Percentiles rank a stretch among this genome's conserved stretches.
phyloP scores from a whole-genome alignment of 441 rosid species.

The Melastoma candidum region DNA sequence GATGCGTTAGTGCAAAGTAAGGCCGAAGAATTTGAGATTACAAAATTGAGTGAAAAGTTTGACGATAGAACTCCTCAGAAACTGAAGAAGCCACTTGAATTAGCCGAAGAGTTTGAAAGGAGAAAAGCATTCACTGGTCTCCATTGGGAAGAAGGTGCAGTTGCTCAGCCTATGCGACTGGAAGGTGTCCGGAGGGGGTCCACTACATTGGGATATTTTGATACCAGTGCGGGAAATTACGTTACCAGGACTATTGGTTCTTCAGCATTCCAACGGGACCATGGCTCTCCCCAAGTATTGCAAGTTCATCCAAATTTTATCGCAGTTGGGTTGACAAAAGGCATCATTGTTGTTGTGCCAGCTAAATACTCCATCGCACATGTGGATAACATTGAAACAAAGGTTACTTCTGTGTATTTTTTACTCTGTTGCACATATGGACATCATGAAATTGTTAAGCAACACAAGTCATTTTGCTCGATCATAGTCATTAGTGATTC shows the following conservation, averaged over 20 bases:
- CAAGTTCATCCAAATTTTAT: conserved; percentile 74
- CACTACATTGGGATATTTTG: conserved; percentile 84
- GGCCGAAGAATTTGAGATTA: conserved; percentile 64
- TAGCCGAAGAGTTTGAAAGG: conserved; percentile 96
- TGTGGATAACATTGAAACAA: conserved; percentile 67
- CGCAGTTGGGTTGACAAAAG: conserved; percentile 88
- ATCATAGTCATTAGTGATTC: no score
- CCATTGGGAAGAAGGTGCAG: conserved; percentile 98
- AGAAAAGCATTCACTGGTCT: conserved; percentile 91
- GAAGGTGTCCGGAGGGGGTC: conserved; percentile 94
- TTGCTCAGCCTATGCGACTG: conserved; percentile 99
- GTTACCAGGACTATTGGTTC: conserved; percentile 61
- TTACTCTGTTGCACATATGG: not conserved
- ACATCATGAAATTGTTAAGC: not conserved
- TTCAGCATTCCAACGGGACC: conserved; percentile 73
- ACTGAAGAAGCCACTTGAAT: conserved; percentile 62
- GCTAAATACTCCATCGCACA: conserved; percentile 67
- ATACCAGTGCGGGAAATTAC: conserved; percentile 46
- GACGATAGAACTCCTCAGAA: conserved; percentile 38
- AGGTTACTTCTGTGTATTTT: conserved; percentile 32
- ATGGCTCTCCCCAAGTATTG: conserved; percentile 90
- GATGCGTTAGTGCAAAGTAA: conserved; percentile 85
- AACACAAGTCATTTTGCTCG: not conserved
- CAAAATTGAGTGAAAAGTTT: conserved; percentile 43
- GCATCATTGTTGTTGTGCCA: conserved; percentile 60